These are phyloP conservation scores for Dothidotthia symphoricarpi DNA, from an alignment of 2,329 filamentous ascomycete species.

Conservation along the genomic window DNA sequence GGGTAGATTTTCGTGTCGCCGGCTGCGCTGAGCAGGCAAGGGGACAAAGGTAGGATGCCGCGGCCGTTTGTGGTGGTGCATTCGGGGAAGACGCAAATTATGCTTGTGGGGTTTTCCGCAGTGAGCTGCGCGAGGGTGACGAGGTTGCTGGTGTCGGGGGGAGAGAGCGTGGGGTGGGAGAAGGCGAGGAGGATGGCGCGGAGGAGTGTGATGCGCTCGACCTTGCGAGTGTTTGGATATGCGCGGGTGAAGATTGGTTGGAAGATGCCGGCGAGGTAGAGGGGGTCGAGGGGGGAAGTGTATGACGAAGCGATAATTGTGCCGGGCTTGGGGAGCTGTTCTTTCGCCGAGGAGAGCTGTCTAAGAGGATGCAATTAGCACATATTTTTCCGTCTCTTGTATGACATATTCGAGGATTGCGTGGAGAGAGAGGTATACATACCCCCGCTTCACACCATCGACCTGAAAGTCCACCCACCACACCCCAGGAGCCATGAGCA, in stretches of 20 bases:
- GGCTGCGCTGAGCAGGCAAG: slow-evolving; percentile 68
- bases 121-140: slow-evolving; percentile 53
- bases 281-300: slow-evolving; percentile 86
- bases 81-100: slow-evolving; percentile 88
- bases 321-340: slow-evolving; percentile 73
- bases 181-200: slow-evolving; percentile 74
- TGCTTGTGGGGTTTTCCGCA: slow-evolving; percentile 66
- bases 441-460: slow-evolving; percentile 92
- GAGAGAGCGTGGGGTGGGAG: slow-evolving; percentile 50
- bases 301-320: slow-evolving; percentile 87
- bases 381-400: neutral
- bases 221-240: slow-evolving; percentile 70
- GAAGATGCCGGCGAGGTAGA: slow-evolving; percentile 95
- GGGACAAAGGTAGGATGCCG: slow-evolving; percentile 81
- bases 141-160: slow-evolving; percentile 36
- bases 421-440: slow-evolving; percentile 21
- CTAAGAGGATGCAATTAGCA: slow-evolving; percentile 8
- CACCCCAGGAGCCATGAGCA: slow-evolving; percentile 85
- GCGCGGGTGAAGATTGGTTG: slow-evolving; percentile 90
- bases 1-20: slow-evolving; percentile 78
- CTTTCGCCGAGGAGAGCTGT: slow-evolving; percentile 21
- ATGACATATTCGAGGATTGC: neutral
- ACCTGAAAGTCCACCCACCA: slow-evolving; percentile 99
- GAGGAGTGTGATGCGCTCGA: slow-evolving; percentile 74
- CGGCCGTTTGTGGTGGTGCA: slow-evolving; percentile 92